Percentiles rank a stretch among this genome's conserved stretches.
Evolutionary conservation across 2,329 filamentous ascomycete genomes (phyloP).

Genomic region (Grosmannia clavigera): DNA sequence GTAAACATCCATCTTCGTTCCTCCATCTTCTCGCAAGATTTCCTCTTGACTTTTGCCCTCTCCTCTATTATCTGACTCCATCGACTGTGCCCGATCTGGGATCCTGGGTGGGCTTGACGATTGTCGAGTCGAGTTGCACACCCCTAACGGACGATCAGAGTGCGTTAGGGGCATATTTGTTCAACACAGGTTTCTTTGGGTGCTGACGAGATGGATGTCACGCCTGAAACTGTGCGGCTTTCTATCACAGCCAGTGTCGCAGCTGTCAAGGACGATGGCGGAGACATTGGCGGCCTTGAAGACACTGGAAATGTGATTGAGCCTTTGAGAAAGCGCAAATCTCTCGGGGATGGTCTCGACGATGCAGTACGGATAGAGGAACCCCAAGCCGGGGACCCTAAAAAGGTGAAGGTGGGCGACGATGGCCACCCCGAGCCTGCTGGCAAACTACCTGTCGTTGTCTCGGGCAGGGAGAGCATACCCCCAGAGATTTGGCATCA

Average conservation of each 20-base stretch:
- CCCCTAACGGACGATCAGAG: neutral
- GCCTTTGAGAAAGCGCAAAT: slow-evolving; percentile 19
- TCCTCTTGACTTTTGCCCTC: neutral
- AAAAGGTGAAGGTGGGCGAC: slow-evolving; percentile 18
- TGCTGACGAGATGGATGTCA: neutral
- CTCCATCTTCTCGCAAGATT: neutral
- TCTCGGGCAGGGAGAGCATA: slow-evolving; percentile 23
- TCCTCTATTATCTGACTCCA: neutral
- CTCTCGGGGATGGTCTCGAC: slow-evolving; percentile 7
- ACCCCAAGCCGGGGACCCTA: slow-evolving; percentile 6
- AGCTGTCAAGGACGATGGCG: neutral
- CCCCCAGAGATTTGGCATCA: slow-evolving; percentile 57
- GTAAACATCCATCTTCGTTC: neutral
- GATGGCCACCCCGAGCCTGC: neutral
- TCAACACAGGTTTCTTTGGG: neutral
- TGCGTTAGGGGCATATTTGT: neutral
- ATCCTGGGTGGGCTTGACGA: neutral
- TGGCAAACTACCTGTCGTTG: neutral
- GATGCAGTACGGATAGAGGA: neutral
- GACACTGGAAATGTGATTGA: neutral
- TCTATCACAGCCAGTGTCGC: neutral
- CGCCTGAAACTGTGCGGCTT: neutral
- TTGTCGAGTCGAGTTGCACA: neutral
- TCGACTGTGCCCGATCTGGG: neutral
- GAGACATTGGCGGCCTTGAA: neutral